Evolutionary conservation across 441 rosid genomes (phyloP).

Genomic region (Bruguiera hainesii): DNA sequence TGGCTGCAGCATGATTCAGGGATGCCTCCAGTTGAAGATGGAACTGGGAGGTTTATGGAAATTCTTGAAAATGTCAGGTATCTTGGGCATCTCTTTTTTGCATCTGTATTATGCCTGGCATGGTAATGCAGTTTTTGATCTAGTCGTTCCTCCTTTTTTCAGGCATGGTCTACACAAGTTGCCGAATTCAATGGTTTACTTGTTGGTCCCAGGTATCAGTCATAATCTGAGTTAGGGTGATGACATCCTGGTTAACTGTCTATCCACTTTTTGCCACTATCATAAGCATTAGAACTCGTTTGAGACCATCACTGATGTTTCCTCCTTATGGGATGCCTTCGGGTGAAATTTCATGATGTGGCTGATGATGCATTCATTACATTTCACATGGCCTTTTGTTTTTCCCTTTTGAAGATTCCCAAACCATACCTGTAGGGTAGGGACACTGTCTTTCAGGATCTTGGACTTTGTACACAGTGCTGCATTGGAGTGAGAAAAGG

Average conservation of each 20-base stretch:
- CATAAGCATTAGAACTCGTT: too few species aligned
- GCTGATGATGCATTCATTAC: too few species aligned
- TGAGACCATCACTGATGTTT: too few species aligned
- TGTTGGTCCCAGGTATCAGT: conserved; percentile 82
- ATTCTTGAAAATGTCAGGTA: conserved; percentile 86
- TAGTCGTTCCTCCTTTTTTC: conserved; percentile 22
- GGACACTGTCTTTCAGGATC: not conserved
- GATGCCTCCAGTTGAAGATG: conserved; percentile 90
- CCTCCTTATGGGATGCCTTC: too few species aligned
- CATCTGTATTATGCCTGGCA: conserved; percentile 7
- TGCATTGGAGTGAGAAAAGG: too few species aligned
- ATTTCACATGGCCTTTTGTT: too few species aligned
- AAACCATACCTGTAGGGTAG: not conserved
- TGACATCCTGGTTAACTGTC: not conserved
- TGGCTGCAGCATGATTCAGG: conserved; percentile 71
- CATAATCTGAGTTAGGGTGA: not conserved
- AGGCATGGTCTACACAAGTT: conserved; percentile 95
- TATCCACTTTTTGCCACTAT: not conserved
- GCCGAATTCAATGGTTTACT: conserved; percentile 76
- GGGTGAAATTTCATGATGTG: too few species aligned
- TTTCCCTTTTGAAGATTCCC: not conserved
- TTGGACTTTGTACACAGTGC: not conserved
- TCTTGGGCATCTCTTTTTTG: conserved; percentile 18
- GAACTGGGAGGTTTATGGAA: conserved; percentile 65
- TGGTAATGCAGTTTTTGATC: conserved; percentile 26